A percentile compares a stretch with the other conserved stretches of the same genome.
Conservation (phyloP, 495 filamentous ascomycete species). For the Xylaria venustula region DNA sequence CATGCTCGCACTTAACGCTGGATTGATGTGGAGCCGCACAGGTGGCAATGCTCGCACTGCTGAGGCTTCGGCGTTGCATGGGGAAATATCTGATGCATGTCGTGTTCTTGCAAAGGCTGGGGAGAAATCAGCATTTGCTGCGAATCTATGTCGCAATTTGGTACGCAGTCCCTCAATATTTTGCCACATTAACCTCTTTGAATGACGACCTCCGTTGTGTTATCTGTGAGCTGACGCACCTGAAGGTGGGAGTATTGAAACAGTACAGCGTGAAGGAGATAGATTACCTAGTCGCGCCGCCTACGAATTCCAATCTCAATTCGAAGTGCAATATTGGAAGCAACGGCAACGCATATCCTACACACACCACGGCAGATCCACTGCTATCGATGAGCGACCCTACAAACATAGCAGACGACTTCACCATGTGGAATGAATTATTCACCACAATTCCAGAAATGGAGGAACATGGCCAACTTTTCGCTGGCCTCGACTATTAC, state of each 20-base stretch:
- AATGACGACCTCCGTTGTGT: not conserved
- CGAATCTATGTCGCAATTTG: slow-evolving; percentile 7
- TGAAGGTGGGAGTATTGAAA: slow-evolving; percentile 3
- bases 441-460: slow-evolving; percentile 5
- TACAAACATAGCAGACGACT: not conserved
- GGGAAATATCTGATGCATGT: slow-evolving; percentile 4
- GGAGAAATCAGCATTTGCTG: slow-evolving; percentile 8
- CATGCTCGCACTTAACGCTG: slow-evolving; percentile 1
- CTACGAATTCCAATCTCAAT: not conserved
- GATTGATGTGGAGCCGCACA: not conserved
- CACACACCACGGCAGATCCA: not conserved
- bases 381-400: not conserved
- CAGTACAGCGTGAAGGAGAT: slow-evolving; percentile 6
- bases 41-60: not conserved
- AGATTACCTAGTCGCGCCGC: not conserved
- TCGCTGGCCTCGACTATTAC: slow-evolving; percentile 13
- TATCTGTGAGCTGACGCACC: not conserved
- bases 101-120: slow-evolving; percentile 6
- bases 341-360: not conserved
- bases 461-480: slow-evolving; percentile 8
- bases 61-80: not conserved
- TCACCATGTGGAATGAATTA: slow-evolving; percentile 10
- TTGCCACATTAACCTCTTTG: not conserved
- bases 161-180: not conserved
- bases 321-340: not conserved